A percentile compares a stretch with the other conserved stretches of the same genome.
Evolutionary conservation across 1,139 yeast species (phyloP).

Genomic region (Suhomyces yuchorum): DNA sequence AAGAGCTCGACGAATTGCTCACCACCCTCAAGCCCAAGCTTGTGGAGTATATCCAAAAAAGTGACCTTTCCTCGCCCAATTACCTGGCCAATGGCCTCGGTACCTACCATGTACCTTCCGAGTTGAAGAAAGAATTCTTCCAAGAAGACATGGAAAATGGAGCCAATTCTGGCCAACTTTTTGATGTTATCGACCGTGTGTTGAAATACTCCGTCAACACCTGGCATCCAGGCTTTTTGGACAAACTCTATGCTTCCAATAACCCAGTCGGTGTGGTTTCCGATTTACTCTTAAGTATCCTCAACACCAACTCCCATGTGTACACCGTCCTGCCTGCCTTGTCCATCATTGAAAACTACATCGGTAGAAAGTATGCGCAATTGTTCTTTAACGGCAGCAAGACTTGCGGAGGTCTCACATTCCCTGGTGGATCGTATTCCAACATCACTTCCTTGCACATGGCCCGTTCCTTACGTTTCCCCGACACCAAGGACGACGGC

Average conservation of each 20-base stretch:
- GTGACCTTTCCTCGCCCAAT: constrained; percentile 33
- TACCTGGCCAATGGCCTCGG: constrained; percentile 40
- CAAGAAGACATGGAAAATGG: constrained; percentile 12
- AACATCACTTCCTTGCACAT: constrained; percentile 78
- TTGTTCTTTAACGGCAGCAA: constrained; percentile 53
- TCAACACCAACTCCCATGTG: constrained; percentile 85
- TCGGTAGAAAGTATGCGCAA: constrained; percentile 68
- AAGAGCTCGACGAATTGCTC: constrained; percentile 41
- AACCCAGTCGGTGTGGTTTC: constrained; percentile 82
- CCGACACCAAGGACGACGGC: constrained; percentile 70
- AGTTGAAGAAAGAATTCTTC: constrained; percentile 31
- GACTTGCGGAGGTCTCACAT: constrained; percentile 78
- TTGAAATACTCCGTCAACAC: constrained; percentile 74
- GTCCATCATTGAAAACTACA: constrained; percentile 71
- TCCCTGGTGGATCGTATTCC: constrained; percentile 88
- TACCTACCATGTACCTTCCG: constrained; percentile 39
- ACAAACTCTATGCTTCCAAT: constrained; percentile 80
- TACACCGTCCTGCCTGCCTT: constrained; percentile 84
- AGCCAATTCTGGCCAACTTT: constrained; percentile 14
- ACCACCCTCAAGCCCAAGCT: constrained; percentile 39
- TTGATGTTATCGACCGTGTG: constrained; percentile 56
- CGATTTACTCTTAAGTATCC: constrained; percentile 66
- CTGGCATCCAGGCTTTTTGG: constrained; percentile 87
- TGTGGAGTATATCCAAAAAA: constrained; percentile 36
- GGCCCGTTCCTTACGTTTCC: constrained; percentile 67